Evolutionary conservation across 495 filamentous ascomycete genomes (phyloP).

Genomic region (Penicillium goetzii): DNA sequence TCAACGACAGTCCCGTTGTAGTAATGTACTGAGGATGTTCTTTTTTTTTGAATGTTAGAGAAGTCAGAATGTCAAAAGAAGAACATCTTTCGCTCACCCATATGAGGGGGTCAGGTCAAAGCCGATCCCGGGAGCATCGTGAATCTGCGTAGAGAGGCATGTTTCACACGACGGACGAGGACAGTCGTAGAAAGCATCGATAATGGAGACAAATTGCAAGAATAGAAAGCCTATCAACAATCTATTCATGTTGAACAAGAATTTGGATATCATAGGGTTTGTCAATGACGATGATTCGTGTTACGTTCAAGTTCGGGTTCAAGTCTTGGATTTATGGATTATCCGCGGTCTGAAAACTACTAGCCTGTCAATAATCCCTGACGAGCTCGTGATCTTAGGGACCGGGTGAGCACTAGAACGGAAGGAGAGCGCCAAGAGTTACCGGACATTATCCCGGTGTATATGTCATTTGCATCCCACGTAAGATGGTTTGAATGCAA

Average conservation of each 20-base stretch:
- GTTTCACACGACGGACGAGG: conserved; percentile 9
- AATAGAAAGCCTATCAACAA: neutral
- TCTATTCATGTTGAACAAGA: neutral
- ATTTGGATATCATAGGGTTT: neutral
- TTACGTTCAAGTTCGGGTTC: neutral
- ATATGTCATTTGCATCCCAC: conserved; percentile 20
- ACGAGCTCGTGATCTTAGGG: neutral
- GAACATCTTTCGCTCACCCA: conserved; percentile 14
- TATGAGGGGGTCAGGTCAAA: conserved; percentile 24
- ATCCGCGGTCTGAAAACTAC: neutral
- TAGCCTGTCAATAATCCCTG: neutral
- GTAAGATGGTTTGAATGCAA: conserved; percentile 7
- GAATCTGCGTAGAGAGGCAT: conserved; percentile 16
- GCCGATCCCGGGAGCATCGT: conserved; percentile 23
- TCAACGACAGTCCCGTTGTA: conserved; percentile 25
- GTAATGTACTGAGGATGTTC: conserved; percentile 21
- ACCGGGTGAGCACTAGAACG: no score
- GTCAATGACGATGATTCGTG: neutral
- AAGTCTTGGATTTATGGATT: no score
- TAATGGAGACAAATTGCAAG: neutral
- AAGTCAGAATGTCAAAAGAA: neutral
- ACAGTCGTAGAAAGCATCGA: conserved; percentile 6
- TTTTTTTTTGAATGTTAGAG: conserved; percentile 10
- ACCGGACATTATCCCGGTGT: no score
- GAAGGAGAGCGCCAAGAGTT: no score